Evolutionary conservation across 163 green algal species (phyloP), one percentile per base, ranked within the genome.

Genomic region (Scenedesmus sp.): DNA sequence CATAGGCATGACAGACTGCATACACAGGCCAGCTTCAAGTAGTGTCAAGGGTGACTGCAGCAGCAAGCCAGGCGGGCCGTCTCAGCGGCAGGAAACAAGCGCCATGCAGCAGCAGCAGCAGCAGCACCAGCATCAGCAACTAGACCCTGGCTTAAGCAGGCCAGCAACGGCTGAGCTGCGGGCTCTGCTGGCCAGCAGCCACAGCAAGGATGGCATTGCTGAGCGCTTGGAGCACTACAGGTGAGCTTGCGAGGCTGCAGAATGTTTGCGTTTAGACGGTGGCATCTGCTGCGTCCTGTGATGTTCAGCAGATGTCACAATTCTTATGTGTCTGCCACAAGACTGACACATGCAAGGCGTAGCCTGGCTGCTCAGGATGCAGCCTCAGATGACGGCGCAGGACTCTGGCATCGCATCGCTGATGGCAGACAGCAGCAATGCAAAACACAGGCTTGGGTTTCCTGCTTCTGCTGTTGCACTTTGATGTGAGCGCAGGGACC

Each of bases 141-240:
- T 12, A 13, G 46, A 26, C 9, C 26, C 56, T 1, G 13, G 20
- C 60, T 82, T 16, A 10, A 84, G 86, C 55, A 57, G 86, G 46
- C 86, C 86, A 26, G 20, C 70, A 73, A 90, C 86, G 57, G 54
- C 70, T 4, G 76, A 20, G 26, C 5, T 90, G 70, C 86, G 70
- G 23, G 18, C 86, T 9, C 18, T 90, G 86, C 86, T 90, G 10
- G n/a, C 34, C 18, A 90, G 86, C 86, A 56, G 70, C 12, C 23
- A 64, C 52, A 74, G 86, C 13, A n/a, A 73, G 10, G n/a, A 84
- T 52, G 87, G 87, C 34, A 52, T 91, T 2, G 15, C n/a, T 13
- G 87, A 86, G 56, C 87, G 87, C 2, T n/a, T 91, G n/a, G 87
- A 46, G 2, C 62, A 34, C 9, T 86, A 86, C 52, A 3, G 66